Evolutionary conservation across 345 rosid genomes (phyloP), one percentile per base, ranked within the genome.

Genomic region (Citrus mangshanensis): DNA sequence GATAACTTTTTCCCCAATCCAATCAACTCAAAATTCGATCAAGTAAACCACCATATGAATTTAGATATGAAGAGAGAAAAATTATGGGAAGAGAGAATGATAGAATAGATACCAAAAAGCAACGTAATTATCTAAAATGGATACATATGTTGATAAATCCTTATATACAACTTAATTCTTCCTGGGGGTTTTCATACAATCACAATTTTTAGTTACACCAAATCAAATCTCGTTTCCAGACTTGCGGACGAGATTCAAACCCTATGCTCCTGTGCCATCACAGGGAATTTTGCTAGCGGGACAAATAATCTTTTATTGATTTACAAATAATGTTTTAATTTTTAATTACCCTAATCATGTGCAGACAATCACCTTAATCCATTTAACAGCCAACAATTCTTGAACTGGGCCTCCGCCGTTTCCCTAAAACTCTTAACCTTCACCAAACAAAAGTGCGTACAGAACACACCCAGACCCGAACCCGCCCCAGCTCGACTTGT

Each of bases 391-490:
- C 98, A 94, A 67, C 88, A 88, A 49, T 91, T 89, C 69, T 78
- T 84, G 64, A 94, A 84, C 84, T 93, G 97, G 19, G 90, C 78
- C 66, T 68, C 78, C 2, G 88, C 83, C 19, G 81, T 83, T 72
- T 90, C 96, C 18, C 88, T 78, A 72, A 91, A 93, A 80, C 82
- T 90, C 66, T 82, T 84, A 16, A 94, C 98, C 86, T 76, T 84
- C 68, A 83, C 84, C 85, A 94, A 80, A 67, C 91, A 90, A 75
- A 90, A 94, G 68, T 94, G 97, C 28, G 94, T 91, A 73, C 94
- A 88, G 34, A 81, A 68, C 71, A 80, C 34, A 10, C 96, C 89
- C 91, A 28, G 87, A 79, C 78, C 84, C 85, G 38, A 77, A 85
- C 80, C 83, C 6, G 73, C 7, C 9, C 73, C 77, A 46, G 70